Base-by-base conservation (phyloP, 371 early-diverging fungal genomes). In the Mucor piriformis region DNA sequence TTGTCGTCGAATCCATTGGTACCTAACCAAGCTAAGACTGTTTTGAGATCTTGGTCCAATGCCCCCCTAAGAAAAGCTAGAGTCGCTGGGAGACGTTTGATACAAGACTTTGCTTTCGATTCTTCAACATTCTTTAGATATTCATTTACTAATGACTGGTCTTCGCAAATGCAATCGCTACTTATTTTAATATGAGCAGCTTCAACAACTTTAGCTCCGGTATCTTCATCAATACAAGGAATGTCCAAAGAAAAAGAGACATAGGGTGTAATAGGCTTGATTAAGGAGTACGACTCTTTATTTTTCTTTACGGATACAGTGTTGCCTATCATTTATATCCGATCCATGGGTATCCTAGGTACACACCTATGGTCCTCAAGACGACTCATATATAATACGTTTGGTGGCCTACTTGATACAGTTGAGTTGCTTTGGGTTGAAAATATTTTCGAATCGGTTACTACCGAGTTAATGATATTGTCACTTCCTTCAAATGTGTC, bases 21-120 rank as follows among this genome's bases (percentile, higher is more conserved):
- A 48, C 47, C 13, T 37, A 40, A 49, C 61, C 61, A 61, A 37
- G 54, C 38, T 33, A 32, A n/a, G n/a, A 20, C 27, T 15, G 21
- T 25, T 6, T 40, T 21, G 38, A 38, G 42, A 25, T 61, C 43
- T 32, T 49, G 32, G 20, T 61, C 50, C 16, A 61, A 24, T 21
- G 38, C 40, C n/a, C 20, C 54, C 1, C 46, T 1, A 29, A 54
- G 44, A 29, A 60, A 53, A 8, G 53, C 37, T 0, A 18, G 0
- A n/a, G 44, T 54, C 18, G 16, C 33, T 3, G 54, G 54, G 35
- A 53, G 47, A 32, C 12, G 34, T 4, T 60, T 25, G 10, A 54
- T 37, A 46, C 54, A 60, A 6, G 53, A 37, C 8, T 53, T 46
- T 47, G 18, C 23, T 23, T 47, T 37, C 24, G n/a, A 44, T 38